Base-by-base conservation (phyloP, 176 grass and related monocot species). In the Ananas comosus region DNA sequence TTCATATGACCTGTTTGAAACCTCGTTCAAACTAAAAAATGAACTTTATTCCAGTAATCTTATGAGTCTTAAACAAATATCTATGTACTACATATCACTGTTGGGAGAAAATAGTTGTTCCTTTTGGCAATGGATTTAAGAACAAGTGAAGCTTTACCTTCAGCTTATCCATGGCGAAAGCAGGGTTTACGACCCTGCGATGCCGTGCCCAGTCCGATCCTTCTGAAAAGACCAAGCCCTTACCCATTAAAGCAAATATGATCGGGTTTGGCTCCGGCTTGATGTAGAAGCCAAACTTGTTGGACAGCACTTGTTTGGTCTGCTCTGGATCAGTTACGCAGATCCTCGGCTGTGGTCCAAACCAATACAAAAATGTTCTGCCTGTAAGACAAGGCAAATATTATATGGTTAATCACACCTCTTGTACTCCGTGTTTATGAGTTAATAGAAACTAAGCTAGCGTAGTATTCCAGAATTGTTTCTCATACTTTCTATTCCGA, bases 171-270 rank as follows among this genome's bases (percentile, higher is more conserved):
- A 86, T 78, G 29, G 65, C 63, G 83, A 86, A 90, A 0, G 80
- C 89, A 0, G 82, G 89, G 73, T 83, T 69, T 12, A 92, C 70
- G 10, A 85, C 82, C 53, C 72, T 85, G 2, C 70, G 76, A 72
- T 92, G 89, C 50, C 86, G 83, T 56, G 76, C 76, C 90, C 90
- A 93, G 2, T 88, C 83, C 1, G 84, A 69, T 28, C 86, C 86
- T 59, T 89, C 54, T 8, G 50, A 72, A 54, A 86, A 19, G 0
- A 76, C n/a, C 71, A 93, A 71, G 1, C 74, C 90, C 64, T 81
- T 83, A n/a, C 90, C 90, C 11, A 93, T 12, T 0, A 93, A 33
- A 2, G 83, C 80, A 10, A 10, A 0, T 11, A 88, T 10, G 56
- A 54, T 49, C 8, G 77, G 74, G 49, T 79, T 77, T 0, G 16